Evolutionary conservation across 768 basidiomycete genomes (phyloP), one percentile per base, ranked within the genome.

Genomic region (Suillus fuscotomentosus): DNA sequence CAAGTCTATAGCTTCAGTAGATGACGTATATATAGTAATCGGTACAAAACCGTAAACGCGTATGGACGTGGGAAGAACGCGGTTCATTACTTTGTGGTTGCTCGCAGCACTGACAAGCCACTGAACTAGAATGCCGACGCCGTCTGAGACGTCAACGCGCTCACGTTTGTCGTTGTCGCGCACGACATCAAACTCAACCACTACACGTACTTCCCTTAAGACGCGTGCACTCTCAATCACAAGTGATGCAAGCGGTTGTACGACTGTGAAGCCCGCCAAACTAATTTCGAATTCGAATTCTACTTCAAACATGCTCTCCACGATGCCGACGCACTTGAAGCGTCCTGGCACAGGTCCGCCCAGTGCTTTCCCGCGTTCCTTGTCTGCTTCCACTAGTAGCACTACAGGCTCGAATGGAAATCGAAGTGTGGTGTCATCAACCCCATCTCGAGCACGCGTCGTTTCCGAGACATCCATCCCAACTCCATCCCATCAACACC

Each of bases 101-200:
- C 53, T 36, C 31, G 1, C 20, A 13, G 5, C 20, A 54, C 31
- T 34, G 34, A 36, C 31, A 36, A 36, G 31, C 34, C 53, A 54
- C 34, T 36, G 20, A n/a, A 54, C 20, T 20, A 54, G 53, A 54
- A 75, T 75, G 69, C 74, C 71, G 47, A 67, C 75, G 1, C 84
- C 83, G 15, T 88, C 87, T 51, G 86, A 87, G 66, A 72, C 84
- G 17, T 86, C 86, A 45, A 79, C 83, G 62, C 86, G 85, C 47
- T 65, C 71, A 38, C 70, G 74, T 34, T 39, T 62, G 45, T 76
- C 73, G 7, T 72, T 86, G 24, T 77, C 85, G 54, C 78, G 83
- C 13, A 78, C 81, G 17, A 77, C 76, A 43, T 75, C 24, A 63
- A 65, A 54, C 17, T 54, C 31, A 3, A 54, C 31, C n/a, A 34